Evolutionary conservation across 768 basidiomycete genomes (phyloP), one percentile per base, ranked within the genome.

Genomic region (Kwoniella newhampshirensis): DNA sequence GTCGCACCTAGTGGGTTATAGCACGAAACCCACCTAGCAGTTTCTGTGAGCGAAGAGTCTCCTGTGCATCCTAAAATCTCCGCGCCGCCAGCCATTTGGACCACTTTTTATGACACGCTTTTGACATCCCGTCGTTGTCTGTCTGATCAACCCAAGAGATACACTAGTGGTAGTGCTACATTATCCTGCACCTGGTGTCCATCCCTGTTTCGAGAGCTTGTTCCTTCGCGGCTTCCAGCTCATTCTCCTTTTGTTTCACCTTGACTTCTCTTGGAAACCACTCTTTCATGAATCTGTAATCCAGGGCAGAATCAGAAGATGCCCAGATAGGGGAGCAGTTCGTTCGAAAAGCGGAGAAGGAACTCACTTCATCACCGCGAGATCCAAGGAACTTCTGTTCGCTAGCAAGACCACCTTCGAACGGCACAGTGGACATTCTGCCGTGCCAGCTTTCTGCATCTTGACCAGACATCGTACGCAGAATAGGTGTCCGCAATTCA

Each of bases 261-360:
- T 80, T 83, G 15, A 89, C 81, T 72, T 96, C 93, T 13, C 83
- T 70, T 0, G 93, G 91, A 75, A 97, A 97, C 90, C 91, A 96
- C 65, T 88, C 85, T 56, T 86, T 81, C 86, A 96, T 89, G 66
- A 91, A 91, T 63, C 89, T 87, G 43, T 87, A 27, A 28, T 9
- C 41, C 12, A 32, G 13, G 6, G 4, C 27, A 12, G 17, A 32
- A 1, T 54, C 26, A 43, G 23, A 27, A 18, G 2, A 17, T 15
- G 46, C 3, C 21, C 30, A 36, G 25, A 28, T 2, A 13, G 23
- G 37, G 37, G 27, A 43, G 47, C 40, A 41, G 20, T 17, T 43
- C 36, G 9, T 25, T 4, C 9, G 2, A 20, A 26, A 17, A n/a
- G n/a, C 18, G 7, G n/a, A 26, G 4, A 42, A 17, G 32, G 12